Evolutionary conservation across 2,329 filamentous ascomycete species (phyloP), one percentile per base, ranked within the genome.

Genomic region (Cryphonectria japonica): DNA sequence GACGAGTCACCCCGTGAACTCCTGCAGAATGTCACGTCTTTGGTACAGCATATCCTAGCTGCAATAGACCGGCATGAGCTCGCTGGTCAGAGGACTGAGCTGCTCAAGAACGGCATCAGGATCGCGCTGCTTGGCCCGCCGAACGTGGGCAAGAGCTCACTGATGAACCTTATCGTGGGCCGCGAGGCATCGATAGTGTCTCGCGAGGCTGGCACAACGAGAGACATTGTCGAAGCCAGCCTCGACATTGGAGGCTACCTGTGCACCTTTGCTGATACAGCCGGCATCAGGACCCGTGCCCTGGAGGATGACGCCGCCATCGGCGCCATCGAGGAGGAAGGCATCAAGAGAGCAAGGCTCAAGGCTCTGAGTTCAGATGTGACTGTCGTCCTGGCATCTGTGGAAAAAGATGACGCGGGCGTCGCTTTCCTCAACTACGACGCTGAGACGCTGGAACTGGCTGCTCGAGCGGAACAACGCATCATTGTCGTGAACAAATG

Each of bases 151-250:
- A 99, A 99, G 80, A 98, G 95, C 79, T 98, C 94, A 19, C 81
- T 99, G 72, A 89, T 99, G 81, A 99, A 99, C 78, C 85, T 91
- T 32, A 88, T 99, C 66, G 93, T 98, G 3, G 95, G 96, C 0
- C 87, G 95, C 67, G 95, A 98, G 79, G 96, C 96, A 2, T 97
- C 95, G 3, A 99, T 99, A 76, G 96, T 99, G 9, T 97, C 94
- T 61, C 87, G 90, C 0, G 95, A 98, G 82, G 94, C 94, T 54
- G 96, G 96, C 0, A 99, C 96, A 0, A 99, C 96, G 8, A 85
- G 96, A 72, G 96, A 99, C 82, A 91, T 99, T 67, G 91, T 99
- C 14, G 96, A 99, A 82, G 93, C 96, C 0, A 92, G 92, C 39
- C 86, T 99, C 37, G 96, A 99, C 81, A 86, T 99, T 64, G 90